Evolutionary conservation across 139 green algal genomes (phyloP).

Genomic region (Tetradesmus obliquus): DNA sequence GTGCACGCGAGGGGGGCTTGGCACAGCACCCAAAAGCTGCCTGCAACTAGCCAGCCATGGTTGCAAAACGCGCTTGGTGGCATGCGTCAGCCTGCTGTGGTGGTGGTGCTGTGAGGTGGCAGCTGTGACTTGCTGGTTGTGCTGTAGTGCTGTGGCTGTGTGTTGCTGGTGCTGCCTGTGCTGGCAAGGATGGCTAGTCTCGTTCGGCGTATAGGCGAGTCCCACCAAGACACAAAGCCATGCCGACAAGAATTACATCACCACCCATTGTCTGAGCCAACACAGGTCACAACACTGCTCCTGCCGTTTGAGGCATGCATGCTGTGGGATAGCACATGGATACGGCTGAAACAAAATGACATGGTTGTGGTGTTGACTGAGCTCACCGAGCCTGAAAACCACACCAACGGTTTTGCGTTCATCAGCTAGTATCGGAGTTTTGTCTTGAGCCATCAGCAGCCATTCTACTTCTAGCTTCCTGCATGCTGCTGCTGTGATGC

Average conservation of each 20-base stretch:
- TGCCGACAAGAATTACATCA: slow-evolving; percentile 21
- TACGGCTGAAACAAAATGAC: not conserved
- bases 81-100: too few relatives aligned
- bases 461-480: too few relatives aligned
- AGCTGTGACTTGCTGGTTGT: not conserved
- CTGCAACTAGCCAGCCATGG: too few relatives aligned
- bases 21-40: too few relatives aligned
- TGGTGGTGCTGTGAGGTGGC: not conserved
- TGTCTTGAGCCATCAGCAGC: too few relatives aligned
- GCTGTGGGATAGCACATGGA: not conserved
- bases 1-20: too few relatives aligned
- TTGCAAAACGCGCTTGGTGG: too few relatives aligned
- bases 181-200: slow-evolving; percentile 20
- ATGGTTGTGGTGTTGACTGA: too few relatives aligned
- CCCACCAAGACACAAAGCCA: slow-evolving; percentile 14
- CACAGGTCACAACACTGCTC: not conserved
- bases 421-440: too few relatives aligned
- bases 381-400: too few relatives aligned
- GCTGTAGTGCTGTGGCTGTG: not conserved
- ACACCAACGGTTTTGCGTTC: too few relatives aligned
- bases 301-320: not conserved
- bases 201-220: slow-evolving; percentile 28
- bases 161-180: not conserved
- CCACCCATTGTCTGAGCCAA: not conserved
- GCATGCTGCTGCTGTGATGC: not conserved